These are phyloP conservation scores for Desmodesmus armatus DNA, from an alignment of 139 green algal genomes.

Conservation along the genomic window DNA sequence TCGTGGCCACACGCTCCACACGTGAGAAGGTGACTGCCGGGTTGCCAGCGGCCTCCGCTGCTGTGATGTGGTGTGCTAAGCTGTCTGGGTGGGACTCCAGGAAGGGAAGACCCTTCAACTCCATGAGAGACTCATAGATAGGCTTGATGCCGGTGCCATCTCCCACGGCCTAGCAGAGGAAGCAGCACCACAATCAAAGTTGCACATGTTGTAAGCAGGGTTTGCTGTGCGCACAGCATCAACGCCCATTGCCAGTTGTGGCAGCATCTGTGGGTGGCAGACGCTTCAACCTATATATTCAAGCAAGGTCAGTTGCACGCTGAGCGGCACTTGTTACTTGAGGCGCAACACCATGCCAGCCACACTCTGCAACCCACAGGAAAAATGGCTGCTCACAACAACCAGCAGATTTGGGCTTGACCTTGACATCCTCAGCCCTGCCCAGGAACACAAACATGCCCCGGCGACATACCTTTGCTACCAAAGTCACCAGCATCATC, in stretches of 20 bases:
- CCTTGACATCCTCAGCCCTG: background rate
- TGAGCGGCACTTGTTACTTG: no score
- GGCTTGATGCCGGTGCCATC: constrained; percentile 74
- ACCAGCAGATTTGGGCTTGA: background rate
- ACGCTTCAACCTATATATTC: no score
- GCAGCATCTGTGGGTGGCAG: no score
- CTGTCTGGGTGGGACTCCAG: constrained; percentile 49
- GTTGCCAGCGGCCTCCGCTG: constrained; percentile 59
- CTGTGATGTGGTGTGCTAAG: constrained; percentile 71
- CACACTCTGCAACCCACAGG: background rate
- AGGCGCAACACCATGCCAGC: no score
- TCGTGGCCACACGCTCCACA: constrained; percentile 61
- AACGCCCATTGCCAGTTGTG: no score
- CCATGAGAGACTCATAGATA: constrained; percentile 76
- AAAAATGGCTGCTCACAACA: background rate
- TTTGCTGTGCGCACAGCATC: no score
- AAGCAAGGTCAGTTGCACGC: no score
- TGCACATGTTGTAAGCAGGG: no score
- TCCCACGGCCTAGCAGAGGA: constrained; percentile 75
- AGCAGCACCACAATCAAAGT: no score
- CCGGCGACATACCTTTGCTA: constrained; percentile 72
- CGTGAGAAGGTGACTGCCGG: constrained; percentile 61
- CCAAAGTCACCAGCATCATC: constrained; percentile 91
- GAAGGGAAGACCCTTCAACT: constrained; percentile 71
- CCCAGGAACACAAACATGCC: background rate